These are phyloP conservation scores for Coprinopsis sp. DNA, from an alignment of 768 basidiomycete species.

Conservation along the genomic window DNA sequence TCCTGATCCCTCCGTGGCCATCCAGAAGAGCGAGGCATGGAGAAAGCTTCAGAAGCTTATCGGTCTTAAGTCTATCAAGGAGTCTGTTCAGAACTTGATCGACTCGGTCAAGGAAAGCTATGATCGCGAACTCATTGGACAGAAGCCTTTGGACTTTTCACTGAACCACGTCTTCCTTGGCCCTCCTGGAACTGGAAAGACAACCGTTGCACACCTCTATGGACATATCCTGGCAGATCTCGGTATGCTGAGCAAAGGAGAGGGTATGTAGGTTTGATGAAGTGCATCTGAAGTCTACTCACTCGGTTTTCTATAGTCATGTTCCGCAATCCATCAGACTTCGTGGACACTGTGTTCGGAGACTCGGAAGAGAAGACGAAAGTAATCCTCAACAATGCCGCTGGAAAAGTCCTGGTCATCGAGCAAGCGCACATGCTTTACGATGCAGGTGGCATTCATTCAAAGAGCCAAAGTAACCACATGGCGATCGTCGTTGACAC, in stretches of 20 bases:
- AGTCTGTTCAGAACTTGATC: constrained; percentile 45
- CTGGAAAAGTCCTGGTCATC: constrained; percentile 66
- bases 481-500: constrained; percentile 72
- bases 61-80: constrained; percentile 56
- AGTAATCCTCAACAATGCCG: constrained; percentile 50
- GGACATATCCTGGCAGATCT: constrained; percentile 59
- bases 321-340: constrained; percentile 65
- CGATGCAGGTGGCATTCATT: constrained; percentile 35
- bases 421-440: constrained; percentile 76
- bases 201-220: constrained; percentile 63
- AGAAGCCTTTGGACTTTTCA: constrained; percentile 46
- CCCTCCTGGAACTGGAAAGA: constrained; percentile 69
- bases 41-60: constrained; percentile 44
- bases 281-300: background rate
- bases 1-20: constrained; percentile 51
- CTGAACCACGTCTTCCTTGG: constrained; percentile 66
- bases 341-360: constrained; percentile 55
- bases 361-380: constrained; percentile 64
- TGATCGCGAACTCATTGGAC: constrained; percentile 52
- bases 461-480: constrained; percentile 34
- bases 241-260: constrained; percentile 64
- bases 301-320: constrained; percentile 39
- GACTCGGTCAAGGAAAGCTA: constrained; percentile 49
- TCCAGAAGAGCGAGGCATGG: constrained; percentile 46
- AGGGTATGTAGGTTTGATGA: constrained; percentile 40